These are phyloP conservation scores for Nemania sp. DNA, from an alignment of 2,329 filamentous ascomycete species.

Conservation along the genomic window DNA sequence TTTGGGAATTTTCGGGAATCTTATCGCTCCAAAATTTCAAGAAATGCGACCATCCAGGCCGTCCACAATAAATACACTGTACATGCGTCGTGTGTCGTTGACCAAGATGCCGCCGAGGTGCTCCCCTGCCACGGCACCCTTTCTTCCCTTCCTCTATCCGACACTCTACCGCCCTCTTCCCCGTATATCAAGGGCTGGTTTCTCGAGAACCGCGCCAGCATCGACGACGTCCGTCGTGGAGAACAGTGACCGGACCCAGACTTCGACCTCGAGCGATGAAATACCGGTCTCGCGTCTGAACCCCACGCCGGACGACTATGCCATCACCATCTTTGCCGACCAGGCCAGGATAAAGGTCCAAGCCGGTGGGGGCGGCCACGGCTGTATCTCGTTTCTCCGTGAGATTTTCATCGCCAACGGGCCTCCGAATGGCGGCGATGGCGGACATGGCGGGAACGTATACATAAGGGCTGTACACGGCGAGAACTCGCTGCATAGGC, in stretches of 20 bases:
- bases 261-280: conserved; percentile 42
- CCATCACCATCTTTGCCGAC: conserved; percentile 82
- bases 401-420: conserved; percentile 90
- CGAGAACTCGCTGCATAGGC: conserved; percentile 91
- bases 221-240: conserved; percentile 28
- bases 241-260: conserved; percentile 32
- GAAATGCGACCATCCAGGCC: not conserved
- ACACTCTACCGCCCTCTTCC: conserved; percentile 45
- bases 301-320: conserved; percentile 82
- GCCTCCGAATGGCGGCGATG: conserved; percentile 92
- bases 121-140: conserved; percentile 43
- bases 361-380: conserved; percentile 83
- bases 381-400: conserved; percentile 91
- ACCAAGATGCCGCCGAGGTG: conserved; percentile 49
- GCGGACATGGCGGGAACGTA: conserved; percentile 86
- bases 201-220: conserved; percentile 27
- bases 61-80: no score
- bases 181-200: conserved; percentile 31
- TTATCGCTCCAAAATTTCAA: conserved; percentile 27
- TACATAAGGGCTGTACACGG: conserved; percentile 93
- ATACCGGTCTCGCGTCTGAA: conserved; percentile 68
- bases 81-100: not conserved
- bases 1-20: conserved; percentile 14
- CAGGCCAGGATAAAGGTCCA: conserved; percentile 77
- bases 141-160: conserved; percentile 58